Evolutionary conservation across 2,329 filamentous ascomycete genomes (phyloP), one percentile per base, ranked within the genome.

Genomic region (Simplicillium aogashimaense): DNA sequence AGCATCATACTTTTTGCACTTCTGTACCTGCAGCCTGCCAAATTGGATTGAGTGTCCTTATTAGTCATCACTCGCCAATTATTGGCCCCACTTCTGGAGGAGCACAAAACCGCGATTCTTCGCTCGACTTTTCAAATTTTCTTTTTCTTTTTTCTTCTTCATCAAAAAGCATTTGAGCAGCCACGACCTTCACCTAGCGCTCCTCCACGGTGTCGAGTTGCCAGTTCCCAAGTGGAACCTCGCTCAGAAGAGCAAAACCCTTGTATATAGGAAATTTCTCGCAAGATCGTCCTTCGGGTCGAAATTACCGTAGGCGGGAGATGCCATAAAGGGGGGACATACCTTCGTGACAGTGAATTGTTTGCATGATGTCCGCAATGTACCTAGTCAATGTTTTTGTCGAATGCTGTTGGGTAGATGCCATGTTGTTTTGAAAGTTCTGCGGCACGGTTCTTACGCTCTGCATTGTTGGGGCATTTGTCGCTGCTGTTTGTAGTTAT

Each of bases 261-360:
- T 71, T 71, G 70, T 59, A 66, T 66, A 74, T 77, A 78, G 74
- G 74, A 78, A 78, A 72, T 76, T 67, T 76, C 58, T 60, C 70
- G 67, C 58, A 60, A 56, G 47, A 41, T 42, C 56, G 59, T 53
- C 50, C 53, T 47, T 57, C 53, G 10, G 13, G 29, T 36, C 41
- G 36, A 14, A 15, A 36, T 38, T 17, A 43, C 61, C 53, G 61
- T 63, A 69, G 69, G 65, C 67, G 66, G 66, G 59, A 66, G 64
- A 75, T 73, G 74, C 72, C 71, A 73, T 74, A 67, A 70, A 75
- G 68, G 64, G 71, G 74, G 73, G 66, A 74, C 64, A 78, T 70
- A 50, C 55, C 47, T 43, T 41, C 39, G 15, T 30, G 20, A 25
- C 9, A 6, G 5, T 25, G 20, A 25, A 25, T 25, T 5, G 9